A percentile compares a stretch with the other conserved stretches of the same genome.
phyloP scores from a whole-genome alignment of 148 eudicot genomes.

The Arbutus unedo region DNA sequence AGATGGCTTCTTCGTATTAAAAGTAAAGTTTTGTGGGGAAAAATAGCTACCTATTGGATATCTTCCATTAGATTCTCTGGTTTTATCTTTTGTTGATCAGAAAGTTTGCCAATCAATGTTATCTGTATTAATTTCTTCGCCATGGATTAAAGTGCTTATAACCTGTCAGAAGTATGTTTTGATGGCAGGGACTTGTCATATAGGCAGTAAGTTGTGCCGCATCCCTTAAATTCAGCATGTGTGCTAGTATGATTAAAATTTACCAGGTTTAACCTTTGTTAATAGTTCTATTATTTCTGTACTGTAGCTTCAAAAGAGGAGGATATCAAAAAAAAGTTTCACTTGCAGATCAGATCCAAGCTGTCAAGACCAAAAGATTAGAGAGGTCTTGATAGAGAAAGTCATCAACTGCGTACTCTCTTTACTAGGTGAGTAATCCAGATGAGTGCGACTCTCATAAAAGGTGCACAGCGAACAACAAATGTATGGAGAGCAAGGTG shows the following conservation, averaged over 20 bases:
- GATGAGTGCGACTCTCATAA: background rate
- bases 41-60: background rate
- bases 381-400: conserved; percentile 10
- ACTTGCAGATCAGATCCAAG: conserved; percentile 83
- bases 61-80: background rate
- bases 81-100: background rate
- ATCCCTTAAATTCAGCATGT: background rate
- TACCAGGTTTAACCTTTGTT: background rate
- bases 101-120: background rate
- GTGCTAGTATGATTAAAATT: background rate
- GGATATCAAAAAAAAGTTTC: conserved; percentile 47
- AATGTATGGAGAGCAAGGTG: conserved; percentile 19
- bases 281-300: conserved; percentile 3
- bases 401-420: conserved; percentile 18
- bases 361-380: conserved; percentile 59
- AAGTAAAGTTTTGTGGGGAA: background rate
- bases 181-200: background rate
- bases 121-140: background rate
- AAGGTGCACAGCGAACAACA: background rate
- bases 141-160: background rate
- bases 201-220: background rate
- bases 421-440: conserved; percentile 9
- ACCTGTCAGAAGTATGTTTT: background rate
- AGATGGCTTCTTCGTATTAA: conserved; percentile 1
- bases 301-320: conserved; percentile 54